Conservation (phyloP, 108 stramenopile species). For the Skeletonema potamos region DNA sequence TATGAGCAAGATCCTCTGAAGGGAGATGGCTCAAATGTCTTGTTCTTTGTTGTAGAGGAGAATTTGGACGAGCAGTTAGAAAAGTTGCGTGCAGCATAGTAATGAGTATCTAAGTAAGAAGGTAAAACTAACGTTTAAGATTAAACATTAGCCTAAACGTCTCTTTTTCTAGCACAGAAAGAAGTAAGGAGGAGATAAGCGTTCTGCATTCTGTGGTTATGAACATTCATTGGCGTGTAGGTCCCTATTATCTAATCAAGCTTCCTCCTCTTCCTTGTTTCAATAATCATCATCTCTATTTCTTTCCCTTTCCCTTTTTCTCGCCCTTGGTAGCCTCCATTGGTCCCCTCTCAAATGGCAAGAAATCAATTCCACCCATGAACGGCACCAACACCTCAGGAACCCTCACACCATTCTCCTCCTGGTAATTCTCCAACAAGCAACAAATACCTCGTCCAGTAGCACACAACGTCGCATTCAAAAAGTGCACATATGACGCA, state of each 20-base stretch:
- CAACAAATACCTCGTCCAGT: constrained; percentile 98
- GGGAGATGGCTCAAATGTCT: constrained; percentile 52
- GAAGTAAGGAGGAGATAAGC: neutral
- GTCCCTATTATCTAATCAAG: neutral
- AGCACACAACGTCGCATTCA: constrained; percentile 97
- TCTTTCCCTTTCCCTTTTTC: constrained; percentile 64
- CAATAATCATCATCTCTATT: constrained; percentile 11
- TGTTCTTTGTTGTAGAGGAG: constrained; percentile 73
- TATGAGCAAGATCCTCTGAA: constrained; percentile 33
- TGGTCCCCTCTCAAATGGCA: constrained; percentile 95
- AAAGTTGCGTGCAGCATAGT: constrained; percentile 66
- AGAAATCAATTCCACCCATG: constrained; percentile 98
- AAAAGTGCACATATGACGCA: constrained; percentile 93
- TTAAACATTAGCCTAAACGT: neutral
- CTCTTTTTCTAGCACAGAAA: neutral
- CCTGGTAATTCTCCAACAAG: constrained; percentile 97
- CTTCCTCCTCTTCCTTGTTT: neutral
- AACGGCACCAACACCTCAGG: constrained; percentile 96
- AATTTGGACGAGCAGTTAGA: constrained; percentile 72
- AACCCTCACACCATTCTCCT: constrained; percentile 89
- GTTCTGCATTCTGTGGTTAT: neutral
- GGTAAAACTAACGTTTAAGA: neutral
- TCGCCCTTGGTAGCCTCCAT: constrained; percentile 85
- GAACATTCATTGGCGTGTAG: neutral
- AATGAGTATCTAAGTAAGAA: constrained; percentile 8